Conservation (phyloP, 345 rosid genomes). For the Sisymbrium irio region DNA sequence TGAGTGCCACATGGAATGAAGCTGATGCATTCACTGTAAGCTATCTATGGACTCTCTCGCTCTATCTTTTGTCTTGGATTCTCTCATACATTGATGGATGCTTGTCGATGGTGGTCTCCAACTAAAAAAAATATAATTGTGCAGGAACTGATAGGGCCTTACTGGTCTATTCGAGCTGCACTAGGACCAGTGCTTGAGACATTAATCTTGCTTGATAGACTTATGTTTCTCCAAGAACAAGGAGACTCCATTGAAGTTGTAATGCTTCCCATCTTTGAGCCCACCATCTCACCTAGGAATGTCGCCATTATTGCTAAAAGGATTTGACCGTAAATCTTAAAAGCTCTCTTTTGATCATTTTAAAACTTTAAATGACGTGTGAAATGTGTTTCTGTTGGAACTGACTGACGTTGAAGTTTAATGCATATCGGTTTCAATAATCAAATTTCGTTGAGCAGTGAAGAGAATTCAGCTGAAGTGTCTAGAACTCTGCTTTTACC, state of each 20-base stretch:
- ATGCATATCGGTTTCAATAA: background rate
- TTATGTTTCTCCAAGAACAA: constrained; percentile 87
- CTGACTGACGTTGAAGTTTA: background rate
- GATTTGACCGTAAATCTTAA: constrained; percentile 19
- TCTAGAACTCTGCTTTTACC: background rate
- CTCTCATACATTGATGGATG: constrained; percentile 10
- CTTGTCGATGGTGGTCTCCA: constrained; percentile 6
- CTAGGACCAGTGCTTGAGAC: constrained; percentile 85
- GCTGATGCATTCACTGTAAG: constrained; percentile 61
- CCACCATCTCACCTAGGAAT: constrained; percentile 81
- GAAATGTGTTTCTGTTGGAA: background rate
- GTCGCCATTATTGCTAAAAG: constrained; percentile 79
- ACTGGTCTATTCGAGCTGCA: constrained; percentile 94
- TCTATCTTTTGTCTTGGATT: background rate
- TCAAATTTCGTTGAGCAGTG: background rate
- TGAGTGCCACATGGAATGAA: constrained; percentile 60
- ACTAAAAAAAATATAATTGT: background rate
- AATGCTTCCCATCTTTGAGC: constrained; percentile 83
- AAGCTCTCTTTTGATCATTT: background rate
- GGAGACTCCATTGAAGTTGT: constrained; percentile 47
- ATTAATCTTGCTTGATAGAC: constrained; percentile 75
- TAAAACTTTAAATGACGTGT: background rate
- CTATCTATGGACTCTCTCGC: constrained; percentile 12
- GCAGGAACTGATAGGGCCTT: constrained; percentile 81
- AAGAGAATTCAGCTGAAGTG: background rate